Conservation (phyloP, 345 rosid species). For the Pugionium cornutum region DNA sequence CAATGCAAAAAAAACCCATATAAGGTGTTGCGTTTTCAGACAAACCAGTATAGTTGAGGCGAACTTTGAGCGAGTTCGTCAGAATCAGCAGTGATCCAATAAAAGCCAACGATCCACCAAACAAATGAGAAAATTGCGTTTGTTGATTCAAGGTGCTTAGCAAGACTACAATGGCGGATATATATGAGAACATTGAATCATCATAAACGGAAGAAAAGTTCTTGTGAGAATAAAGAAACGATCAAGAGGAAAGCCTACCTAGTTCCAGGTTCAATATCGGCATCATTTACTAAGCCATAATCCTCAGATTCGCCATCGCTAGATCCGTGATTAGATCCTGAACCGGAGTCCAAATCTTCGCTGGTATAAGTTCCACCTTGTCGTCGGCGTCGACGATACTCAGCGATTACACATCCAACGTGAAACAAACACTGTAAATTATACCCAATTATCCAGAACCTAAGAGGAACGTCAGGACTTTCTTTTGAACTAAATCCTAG, state of each 20-base stretch:
- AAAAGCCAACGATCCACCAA: slow-evolving; percentile 90
- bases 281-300: slow-evolving; percentile 23
- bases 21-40: not conserved
- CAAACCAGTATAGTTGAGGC: slow-evolving; percentile 82
- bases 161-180: slow-evolving; percentile 15
- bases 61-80: slow-evolving; percentile 49
- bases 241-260: slow-evolving; percentile 40
- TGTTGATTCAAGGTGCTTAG: slow-evolving; percentile 60
- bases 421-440: slow-evolving; percentile 70
- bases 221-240: not conserved
- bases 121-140: slow-evolving; percentile 76
- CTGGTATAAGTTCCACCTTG: not conserved
- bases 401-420: slow-evolving; percentile 53
- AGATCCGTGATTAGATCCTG: slow-evolving; percentile 26
- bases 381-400: slow-evolving; percentile 47
- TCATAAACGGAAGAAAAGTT: slow-evolving; percentile 1
- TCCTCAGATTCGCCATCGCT: slow-evolving; percentile 34
- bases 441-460: slow-evolving; percentile 73
- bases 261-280: slow-evolving; percentile 43
- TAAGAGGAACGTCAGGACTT: slow-evolving; percentile 58
- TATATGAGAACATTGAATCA: not conserved
- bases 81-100: slow-evolving; percentile 68
- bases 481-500: slow-evolving; percentile 53
- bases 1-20: no score
- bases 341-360: slow-evolving; percentile 14